Conservation (phyloP, 78 protist species). For the Diacronema lutheri region DNA sequence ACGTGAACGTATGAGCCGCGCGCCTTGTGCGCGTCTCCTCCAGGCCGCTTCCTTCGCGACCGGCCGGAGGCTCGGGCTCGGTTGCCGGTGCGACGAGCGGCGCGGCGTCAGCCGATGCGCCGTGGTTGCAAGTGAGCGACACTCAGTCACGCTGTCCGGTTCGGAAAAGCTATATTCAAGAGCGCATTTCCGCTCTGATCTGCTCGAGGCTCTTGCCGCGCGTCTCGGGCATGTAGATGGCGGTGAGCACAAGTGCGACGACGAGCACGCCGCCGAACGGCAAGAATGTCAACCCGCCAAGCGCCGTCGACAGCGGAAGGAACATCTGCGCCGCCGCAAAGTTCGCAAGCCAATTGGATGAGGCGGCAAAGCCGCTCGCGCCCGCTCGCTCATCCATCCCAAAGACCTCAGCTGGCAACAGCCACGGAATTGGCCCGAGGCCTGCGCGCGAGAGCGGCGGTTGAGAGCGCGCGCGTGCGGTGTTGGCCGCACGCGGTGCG, state of each 20-base stretch:
- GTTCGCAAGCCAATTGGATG: neutral
- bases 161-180: no score
- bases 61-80: no score
- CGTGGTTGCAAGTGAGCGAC: no score
- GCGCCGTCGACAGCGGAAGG: neutral
- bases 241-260: neutral
- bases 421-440: constrained; percentile 4
- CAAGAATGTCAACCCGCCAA: neutral
- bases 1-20: neutral
- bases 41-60: no score
- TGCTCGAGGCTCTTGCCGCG: constrained; percentile 3
- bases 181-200: neutral
- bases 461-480: no score
- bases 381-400: neutral
- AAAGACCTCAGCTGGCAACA: constrained; percentile 1
- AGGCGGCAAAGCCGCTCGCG: neutral
- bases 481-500: no score
- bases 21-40: no score
- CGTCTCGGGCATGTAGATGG: neutral
- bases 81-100: no score
- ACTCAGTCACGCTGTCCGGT: no score
- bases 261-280: neutral
- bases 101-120: no score
- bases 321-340: neutral
- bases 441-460: neutral